Conservation (phyloP, 208 protist genomes). For the Trypanosoma platydactyli region DNA sequence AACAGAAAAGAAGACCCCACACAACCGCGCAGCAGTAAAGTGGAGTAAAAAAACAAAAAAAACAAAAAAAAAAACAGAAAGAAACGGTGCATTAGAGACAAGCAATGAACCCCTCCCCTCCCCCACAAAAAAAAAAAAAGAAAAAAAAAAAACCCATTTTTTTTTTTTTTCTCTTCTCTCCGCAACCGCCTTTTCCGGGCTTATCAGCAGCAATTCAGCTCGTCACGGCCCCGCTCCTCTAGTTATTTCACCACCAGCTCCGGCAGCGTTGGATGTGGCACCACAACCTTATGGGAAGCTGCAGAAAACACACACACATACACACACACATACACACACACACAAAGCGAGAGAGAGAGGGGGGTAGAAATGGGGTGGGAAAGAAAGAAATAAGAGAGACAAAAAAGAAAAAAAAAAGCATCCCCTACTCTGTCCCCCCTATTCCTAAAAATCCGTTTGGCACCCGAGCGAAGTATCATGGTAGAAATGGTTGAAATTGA, state of each 20-base stretch:
- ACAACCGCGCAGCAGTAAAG: too few relatives aligned
- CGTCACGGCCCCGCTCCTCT: not conserved
- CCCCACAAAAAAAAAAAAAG: too few relatives aligned
- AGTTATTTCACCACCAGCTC: not conserved
- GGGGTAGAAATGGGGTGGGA: not conserved
- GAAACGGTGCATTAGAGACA: too few relatives aligned
- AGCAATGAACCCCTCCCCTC: too few relatives aligned
- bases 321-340: not conserved
- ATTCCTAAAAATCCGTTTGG: conserved; percentile 58
- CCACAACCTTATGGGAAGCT: too few relatives aligned
- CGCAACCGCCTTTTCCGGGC: not conserved
- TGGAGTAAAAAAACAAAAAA: too few relatives aligned
- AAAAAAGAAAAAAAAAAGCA: conserved; percentile 2
- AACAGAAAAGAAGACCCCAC: too few relatives aligned
- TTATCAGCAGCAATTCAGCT: too few relatives aligned
- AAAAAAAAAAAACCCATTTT: too few relatives aligned
- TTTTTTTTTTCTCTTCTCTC: not conserved
- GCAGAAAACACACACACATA: too few relatives aligned
- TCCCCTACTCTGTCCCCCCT: not conserved
- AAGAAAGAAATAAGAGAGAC: not conserved
- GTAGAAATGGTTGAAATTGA: conserved; percentile 78
- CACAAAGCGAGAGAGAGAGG: not conserved
- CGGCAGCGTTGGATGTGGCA: too few relatives aligned
- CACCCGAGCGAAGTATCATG: conserved; percentile 37
- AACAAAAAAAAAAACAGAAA: too few relatives aligned